phyloP scores from a whole-genome alignment of 345 rosid genomes.

The Salix viminalis region DNA sequence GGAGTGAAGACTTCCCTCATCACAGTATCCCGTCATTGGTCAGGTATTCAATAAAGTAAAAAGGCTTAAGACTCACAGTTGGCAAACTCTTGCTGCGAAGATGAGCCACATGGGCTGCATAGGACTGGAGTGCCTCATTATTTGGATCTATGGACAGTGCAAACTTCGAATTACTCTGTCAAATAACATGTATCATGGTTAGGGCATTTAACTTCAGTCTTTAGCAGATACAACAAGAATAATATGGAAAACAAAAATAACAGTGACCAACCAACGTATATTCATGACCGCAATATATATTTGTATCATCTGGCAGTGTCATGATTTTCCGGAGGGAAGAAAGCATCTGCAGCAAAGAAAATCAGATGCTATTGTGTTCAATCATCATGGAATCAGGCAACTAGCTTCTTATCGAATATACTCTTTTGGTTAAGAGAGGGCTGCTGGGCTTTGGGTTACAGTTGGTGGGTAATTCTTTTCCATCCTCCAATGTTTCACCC shows the following conservation, averaged over 20 bases:
- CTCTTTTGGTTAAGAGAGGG: not conserved
- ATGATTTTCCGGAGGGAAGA: conserved; percentile 69
- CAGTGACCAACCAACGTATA: conserved; percentile 72
- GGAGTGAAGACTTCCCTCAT: not conserved
- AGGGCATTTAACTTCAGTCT: conserved; percentile 8
- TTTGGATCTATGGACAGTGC: conserved; percentile 89
- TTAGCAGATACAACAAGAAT: conserved; percentile 1
- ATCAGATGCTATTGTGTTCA: not conserved
- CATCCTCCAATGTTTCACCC: not conserved
- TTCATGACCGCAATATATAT: conserved; percentile 84
- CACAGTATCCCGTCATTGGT: not conserved
- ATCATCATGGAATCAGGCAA: not conserved
- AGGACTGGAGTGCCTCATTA: conserved; percentile 75
- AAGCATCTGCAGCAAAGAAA: conserved; percentile 60
- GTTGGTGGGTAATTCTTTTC: not conserved
- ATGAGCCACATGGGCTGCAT: conserved; percentile 72
- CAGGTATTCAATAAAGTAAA: not conserved
- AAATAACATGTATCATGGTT: conserved; percentile 12
- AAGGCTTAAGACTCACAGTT: conserved; percentile 43
- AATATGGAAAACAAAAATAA: not conserved
- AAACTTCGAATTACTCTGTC: conserved; percentile 82
- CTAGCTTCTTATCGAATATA: not conserved
- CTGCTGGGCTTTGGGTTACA: not conserved
- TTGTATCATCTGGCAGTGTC: conserved; percentile 81
- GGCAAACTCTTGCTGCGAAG: conserved; percentile 79